Evolutionary conservation across 129 eudicot species (phyloP), one percentile per base, ranked within the genome.

Genomic region (Centella asiatica): DNA sequence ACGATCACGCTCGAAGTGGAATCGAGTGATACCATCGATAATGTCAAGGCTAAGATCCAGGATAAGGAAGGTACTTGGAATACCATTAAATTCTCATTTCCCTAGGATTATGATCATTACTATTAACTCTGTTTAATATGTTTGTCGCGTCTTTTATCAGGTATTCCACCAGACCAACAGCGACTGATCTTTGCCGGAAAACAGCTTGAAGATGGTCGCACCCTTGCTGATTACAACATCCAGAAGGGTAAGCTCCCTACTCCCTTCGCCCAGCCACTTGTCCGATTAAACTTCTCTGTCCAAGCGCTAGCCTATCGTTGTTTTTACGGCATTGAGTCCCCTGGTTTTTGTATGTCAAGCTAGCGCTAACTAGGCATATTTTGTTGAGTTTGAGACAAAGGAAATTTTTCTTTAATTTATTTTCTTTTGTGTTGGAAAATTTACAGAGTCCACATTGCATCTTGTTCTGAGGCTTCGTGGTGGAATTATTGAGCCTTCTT

Each of bases 401-500:
- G 1, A 28, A 52, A 8, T 0, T 48, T 2, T 50, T 50, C 23
- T 23, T 12, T 0, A 11, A 3, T 2, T 2, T 8, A 5, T 24
- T 11, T 7, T 12, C 13, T 28, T 24, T 13, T 53, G 6, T 14
- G 39, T 27, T 17, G 17, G 2, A 15, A 19, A 17, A 0, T 49
- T 17, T 65, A 44, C 40, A 70, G 74, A 70, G 31, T 70, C 75
- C 6, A 70, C 75, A 1, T 64, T 70, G 55, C 75, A 70, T 70
- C 51, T 70, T 66, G 69, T 70, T 39, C 34, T 70, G 62, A 70
- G 75, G 57, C 75, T 70, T 44, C 68, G 76, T 11, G 76, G 76
- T 2, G 70, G 76, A n/a, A 64, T 72, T 29, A 72, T 72, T 44
- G 76, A 72, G 58, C 76, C 70, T 17, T 72, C 76, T 0, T 26